A percentile compares a stretch with the other conserved stretches of the same genome.
These are phyloP conservation scores for Chlorella sp. DNA, from an alignment of 139 green algal species.

Conservation along the genomic window DNA sequence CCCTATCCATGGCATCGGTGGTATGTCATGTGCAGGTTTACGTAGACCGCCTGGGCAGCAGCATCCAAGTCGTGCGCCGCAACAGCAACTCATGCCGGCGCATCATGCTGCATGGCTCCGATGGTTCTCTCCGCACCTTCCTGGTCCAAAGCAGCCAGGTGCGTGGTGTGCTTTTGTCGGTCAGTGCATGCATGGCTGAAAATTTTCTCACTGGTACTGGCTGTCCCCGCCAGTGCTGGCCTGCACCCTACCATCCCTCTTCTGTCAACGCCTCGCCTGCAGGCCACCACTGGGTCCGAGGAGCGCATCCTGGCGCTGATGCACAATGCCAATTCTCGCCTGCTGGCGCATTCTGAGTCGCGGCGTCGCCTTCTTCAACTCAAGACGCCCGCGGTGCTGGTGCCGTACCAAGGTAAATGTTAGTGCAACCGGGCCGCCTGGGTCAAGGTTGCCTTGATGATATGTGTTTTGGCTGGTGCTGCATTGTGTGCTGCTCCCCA, in stretches of 20 bases:
- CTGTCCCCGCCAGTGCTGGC: neutral
- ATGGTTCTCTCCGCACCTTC: slow-evolving; percentile 84
- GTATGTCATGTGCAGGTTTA: slow-evolving; percentile 57
- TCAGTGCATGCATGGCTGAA: neutral
- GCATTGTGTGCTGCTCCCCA: neutral
- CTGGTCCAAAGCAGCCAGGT: slow-evolving; percentile 75
- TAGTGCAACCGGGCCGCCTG: neutral
- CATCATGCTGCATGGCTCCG: slow-evolving; percentile 85
- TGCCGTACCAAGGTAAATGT: slow-evolving; percentile 7
- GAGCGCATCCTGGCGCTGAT: slow-evolving; percentile 84
- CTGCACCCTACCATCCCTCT: neutral
- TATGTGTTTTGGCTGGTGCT: neutral
- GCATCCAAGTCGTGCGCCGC: slow-evolving; percentile 84
- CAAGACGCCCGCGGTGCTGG: slow-evolving; percentile 81
- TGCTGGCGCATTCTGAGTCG: slow-evolving; percentile 79
- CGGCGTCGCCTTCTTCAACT: slow-evolving; percentile 69
- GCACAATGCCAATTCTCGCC: slow-evolving; percentile 80
- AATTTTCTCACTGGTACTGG: too few relatives aligned
- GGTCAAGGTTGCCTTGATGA: neutral
- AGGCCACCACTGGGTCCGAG: slow-evolving; percentile 50
- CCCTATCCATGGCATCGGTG: neutral
- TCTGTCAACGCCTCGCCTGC: neutral
- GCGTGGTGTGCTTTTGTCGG: neutral
- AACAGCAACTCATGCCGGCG: slow-evolving; percentile 80
- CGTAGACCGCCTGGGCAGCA: slow-evolving; percentile 83